Percentiles rank a stretch among this genome's conserved stretches.
Evolutionary conservation across 306 rosid species (phyloP).

Genomic region (Rubus idaeus): DNA sequence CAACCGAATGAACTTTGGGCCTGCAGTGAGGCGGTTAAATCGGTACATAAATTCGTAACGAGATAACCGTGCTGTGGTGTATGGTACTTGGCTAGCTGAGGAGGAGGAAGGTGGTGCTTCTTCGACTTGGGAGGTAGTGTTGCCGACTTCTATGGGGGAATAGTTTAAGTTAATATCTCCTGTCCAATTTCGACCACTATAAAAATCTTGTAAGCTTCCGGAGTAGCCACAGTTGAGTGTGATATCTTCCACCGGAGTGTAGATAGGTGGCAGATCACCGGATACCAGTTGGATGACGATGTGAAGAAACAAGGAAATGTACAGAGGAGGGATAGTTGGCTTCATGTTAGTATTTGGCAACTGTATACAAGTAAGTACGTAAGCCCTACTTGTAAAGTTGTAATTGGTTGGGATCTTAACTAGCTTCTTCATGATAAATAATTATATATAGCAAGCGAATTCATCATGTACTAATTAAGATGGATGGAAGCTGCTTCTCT

Average conservation of each 20-base stretch:
- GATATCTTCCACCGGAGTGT: background rate
- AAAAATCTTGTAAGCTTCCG: background rate
- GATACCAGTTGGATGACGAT: background rate
- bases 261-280: background rate
- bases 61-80: background rate
- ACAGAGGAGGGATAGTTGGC: background rate
- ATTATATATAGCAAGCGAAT: too few relatives aligned
- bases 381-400: too few relatives aligned
- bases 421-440: too few relatives aligned
- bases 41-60: conserved; percentile 9
- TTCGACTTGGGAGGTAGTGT: background rate
- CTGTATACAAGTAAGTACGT: too few relatives aligned
- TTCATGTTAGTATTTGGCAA: background rate
- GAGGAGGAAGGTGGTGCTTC: background rate
- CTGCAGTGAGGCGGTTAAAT: background rate
- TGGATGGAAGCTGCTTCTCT: too few relatives aligned
- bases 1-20: conserved; percentile 24
- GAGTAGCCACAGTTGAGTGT: conserved; percentile 20
- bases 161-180: conserved; percentile 10
- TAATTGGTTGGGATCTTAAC: too few relatives aligned
- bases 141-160: background rate
- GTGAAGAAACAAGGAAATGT: background rate
- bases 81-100: background rate
- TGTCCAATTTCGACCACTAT: background rate
- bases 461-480: too few relatives aligned